A percentile compares a stretch with the other conserved stretches of the same genome.
Evolutionary conservation across 23 red algal genomes (phyloP).

Genomic region (Gracilaria caudata): DNA sequence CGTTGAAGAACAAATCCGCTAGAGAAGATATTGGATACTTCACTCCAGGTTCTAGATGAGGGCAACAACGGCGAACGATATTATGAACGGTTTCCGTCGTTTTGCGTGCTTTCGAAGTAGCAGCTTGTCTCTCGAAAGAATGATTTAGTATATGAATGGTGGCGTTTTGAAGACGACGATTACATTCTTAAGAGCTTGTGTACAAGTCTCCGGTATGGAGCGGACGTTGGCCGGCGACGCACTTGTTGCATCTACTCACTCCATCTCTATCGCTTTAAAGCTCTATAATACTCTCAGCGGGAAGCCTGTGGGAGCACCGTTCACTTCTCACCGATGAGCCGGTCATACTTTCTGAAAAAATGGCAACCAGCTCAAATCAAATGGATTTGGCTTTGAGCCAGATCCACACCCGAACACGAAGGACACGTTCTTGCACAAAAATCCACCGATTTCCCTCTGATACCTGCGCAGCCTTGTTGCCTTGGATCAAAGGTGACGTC

Average conservation of each 20-base stretch:
- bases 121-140: background rate
- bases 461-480: too few relatives aligned
- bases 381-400: too few relatives aligned
- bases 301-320: background rate
- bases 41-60: background rate
- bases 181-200: background rate
- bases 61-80: background rate
- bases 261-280: background rate
- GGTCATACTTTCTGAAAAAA: too few relatives aligned
- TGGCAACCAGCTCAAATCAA: too few relatives aligned
- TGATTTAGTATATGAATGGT: constrained; percentile 7
- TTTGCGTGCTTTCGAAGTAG: constrained; percentile 8
- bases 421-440: too few relatives aligned
- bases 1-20: background rate
- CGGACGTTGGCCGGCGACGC: background rate
- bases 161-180: background rate
- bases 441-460: too few relatives aligned
- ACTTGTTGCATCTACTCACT: background rate
- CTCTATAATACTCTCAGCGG: background rate
- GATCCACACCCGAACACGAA: too few relatives aligned
- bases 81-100: background rate
- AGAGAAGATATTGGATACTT: background rate
- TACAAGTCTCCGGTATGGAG: background rate
- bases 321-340: too few relatives aligned
- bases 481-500: too few relatives aligned